A percentile compares a stretch with the other conserved stretches of the same genome.
Evolutionary conservation across 108 stramenopile species (phyloP).

Genomic region (Skeletonema grethae): DNA sequence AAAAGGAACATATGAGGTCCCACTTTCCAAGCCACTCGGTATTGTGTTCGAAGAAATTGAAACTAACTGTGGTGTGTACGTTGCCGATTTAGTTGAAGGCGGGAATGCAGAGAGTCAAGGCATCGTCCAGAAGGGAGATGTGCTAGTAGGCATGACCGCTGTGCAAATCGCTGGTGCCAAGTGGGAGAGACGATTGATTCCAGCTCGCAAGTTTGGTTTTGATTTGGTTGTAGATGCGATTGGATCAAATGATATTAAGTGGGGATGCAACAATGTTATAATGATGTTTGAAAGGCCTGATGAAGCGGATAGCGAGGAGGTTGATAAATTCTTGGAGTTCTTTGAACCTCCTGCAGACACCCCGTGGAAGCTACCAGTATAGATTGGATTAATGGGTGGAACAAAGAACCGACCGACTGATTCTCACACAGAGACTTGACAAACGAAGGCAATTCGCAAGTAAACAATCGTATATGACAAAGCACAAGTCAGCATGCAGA

Average conservation of each 20-base stretch:
- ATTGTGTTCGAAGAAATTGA: conserved; percentile 91
- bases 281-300: conserved; percentile 78
- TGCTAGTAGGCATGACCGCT: conserved; percentile 75
- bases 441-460: background rate
- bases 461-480: background rate
- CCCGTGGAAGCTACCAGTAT: conserved; percentile 54
- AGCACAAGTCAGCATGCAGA: background rate
- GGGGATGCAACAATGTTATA: conserved; percentile 82
- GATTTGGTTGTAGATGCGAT: conserved; percentile 84
- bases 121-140: conserved; percentile 64
- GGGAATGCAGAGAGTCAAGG: conserved; percentile 76
- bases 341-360: conserved; percentile 81
- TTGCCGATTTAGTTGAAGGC: conserved; percentile 80
- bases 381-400: background rate
- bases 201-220: conserved; percentile 72
- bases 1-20: conserved; percentile 82
- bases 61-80: conserved; percentile 64
- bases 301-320: conserved; percentile 57
- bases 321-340: conserved; percentile 76
- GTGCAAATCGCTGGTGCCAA: conserved; percentile 77
- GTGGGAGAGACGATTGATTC: conserved; percentile 69
- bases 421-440: background rate
- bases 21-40: conserved; percentile 69
- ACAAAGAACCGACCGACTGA: background rate
- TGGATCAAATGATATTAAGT: conserved; percentile 75